Evolutionary conservation across 805 yeast genomes (phyloP), one percentile per base, ranked within the genome.

Genomic region (Sugiyamaella smithiae): DNA sequence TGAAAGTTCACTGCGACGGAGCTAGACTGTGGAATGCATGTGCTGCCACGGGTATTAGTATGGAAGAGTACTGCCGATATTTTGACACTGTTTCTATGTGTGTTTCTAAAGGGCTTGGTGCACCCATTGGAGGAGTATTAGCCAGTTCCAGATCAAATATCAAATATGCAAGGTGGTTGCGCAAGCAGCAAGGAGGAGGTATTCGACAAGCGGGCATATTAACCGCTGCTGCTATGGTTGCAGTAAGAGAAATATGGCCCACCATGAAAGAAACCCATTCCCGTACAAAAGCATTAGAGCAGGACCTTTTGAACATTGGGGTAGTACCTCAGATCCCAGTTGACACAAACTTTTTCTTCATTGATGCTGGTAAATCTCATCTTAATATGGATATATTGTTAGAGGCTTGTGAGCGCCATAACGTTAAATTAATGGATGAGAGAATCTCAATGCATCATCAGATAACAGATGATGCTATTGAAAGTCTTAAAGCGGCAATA

Each of bases 1-100:
- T 87, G 48, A 75, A 72, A 48, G 65, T 89, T 56, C 97, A 90
- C 61, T 78, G 89, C 59, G 98, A 90, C 65, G 98, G 97, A 54
- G 98, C 97, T n/a, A 77, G 98, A 59, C 68, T 90, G 44, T 88
- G 93, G 90, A 87, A 86, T 65, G 97, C 97, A n/a, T 72, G 81
- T 35, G 85, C 77, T 9, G 90, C 77, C 23, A 79, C 88, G 8
- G 88, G 85, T 20, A 72, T 85, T 31, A 68, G 88, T 14, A 67
- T 89, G 53, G 67, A 67, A 17, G 87, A 87, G 59, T 88, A 82
- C 66, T 86, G 95, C 56, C 73, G 75, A 53, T 71, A 81, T 52
- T 89, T 89, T 63, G 97, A 89, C 67, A 81, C 93, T n/a, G 86
- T 89, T 43, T 86, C 96, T 12, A 75, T 89, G 44, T 89, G 97